Conservation (phyloP, 176 grass and related monocot genomes). For the Guadua angustifolia region DNA sequence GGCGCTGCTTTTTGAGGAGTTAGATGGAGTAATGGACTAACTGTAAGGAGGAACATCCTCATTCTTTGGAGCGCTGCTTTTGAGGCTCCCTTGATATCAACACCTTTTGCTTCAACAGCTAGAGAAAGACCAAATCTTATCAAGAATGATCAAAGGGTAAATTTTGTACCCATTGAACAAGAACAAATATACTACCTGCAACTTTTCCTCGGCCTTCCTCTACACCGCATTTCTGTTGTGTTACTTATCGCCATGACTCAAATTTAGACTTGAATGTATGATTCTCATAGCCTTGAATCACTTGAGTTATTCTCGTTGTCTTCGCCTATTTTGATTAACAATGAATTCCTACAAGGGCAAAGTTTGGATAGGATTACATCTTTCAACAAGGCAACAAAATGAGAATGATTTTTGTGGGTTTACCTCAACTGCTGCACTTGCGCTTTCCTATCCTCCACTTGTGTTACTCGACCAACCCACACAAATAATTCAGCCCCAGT, state of each 20-base stretch:
- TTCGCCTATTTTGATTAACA: conserved; percentile 73
- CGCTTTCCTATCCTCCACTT: conserved; percentile 91
- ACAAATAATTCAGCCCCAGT: conserved; percentile 93
- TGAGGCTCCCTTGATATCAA: conserved; percentile 68
- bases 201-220: conserved; percentile 69
- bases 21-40: not conserved
- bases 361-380: conserved; percentile 26
- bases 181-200: conserved; percentile 55
- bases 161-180: conserved; percentile 28
- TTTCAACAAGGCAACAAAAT: conserved; percentile 35
- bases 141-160: conserved; percentile 17
- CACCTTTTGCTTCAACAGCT: conserved; percentile 78
- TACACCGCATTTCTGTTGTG: conserved; percentile 43
- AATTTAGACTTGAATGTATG: conserved; percentile 87
- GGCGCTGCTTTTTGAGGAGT: too few relatives aligned
- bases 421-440: conserved; percentile 92
- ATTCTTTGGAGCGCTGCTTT: conserved; percentile 44
- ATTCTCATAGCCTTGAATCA: conserved; percentile 94
- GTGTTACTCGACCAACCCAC: conserved; percentile 97
- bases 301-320: conserved; percentile 63
- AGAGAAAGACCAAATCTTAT: conserved; percentile 46
- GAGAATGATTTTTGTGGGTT: not conserved
- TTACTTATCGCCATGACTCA: conserved; percentile 76
- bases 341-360: conserved; percentile 68
- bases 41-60: conserved; percentile 79